Conservation (phyloP, 1,139 yeast genomes). For the Geotrichum phurueaensis region DNA sequence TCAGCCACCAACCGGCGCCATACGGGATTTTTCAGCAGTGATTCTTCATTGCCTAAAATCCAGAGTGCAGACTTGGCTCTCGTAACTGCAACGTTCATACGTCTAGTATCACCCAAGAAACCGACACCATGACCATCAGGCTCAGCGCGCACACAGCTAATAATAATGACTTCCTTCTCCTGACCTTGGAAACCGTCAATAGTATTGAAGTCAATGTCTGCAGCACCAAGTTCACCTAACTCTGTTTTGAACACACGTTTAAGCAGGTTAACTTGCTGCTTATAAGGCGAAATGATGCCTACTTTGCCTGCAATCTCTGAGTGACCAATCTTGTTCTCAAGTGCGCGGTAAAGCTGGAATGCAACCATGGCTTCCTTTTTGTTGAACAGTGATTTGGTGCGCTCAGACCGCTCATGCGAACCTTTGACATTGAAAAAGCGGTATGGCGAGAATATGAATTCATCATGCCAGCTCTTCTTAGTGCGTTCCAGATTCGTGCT, state of each 20-base stretch:
- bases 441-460: conserved; percentile 57
- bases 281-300: conserved; percentile 92
- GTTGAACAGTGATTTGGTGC: conserved; percentile 18
- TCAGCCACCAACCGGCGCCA: conserved; percentile 65
- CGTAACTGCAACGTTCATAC: conserved; percentile 94
- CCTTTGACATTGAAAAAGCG: conserved; percentile 68
- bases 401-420: conserved; percentile 47
- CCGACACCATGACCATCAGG: conserved; percentile 67
- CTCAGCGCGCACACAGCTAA: conserved; percentile 92
- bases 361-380: conserved; percentile 14
- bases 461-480: conserved; percentile 67
- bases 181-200: conserved; percentile 99
- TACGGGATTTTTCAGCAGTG: conserved; percentile 51
- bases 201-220: conserved; percentile 81
- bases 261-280: conserved; percentile 68
- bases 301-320: conserved; percentile 57
- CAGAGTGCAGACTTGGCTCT: conserved; percentile 90
- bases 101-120: conserved; percentile 78
- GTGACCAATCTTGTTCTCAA: conserved; percentile 12
- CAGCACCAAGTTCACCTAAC: conserved; percentile 58
- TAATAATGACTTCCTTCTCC: conserved; percentile 86
- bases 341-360: conserved; percentile 47
- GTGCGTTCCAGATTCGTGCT: conserved; percentile 43
- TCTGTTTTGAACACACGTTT: conserved; percentile 50
- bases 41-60: conserved; percentile 66